Conservation (phyloP, 2,329 filamentous ascomycete genomes). For the Ramichloridium luteum region DNA sequence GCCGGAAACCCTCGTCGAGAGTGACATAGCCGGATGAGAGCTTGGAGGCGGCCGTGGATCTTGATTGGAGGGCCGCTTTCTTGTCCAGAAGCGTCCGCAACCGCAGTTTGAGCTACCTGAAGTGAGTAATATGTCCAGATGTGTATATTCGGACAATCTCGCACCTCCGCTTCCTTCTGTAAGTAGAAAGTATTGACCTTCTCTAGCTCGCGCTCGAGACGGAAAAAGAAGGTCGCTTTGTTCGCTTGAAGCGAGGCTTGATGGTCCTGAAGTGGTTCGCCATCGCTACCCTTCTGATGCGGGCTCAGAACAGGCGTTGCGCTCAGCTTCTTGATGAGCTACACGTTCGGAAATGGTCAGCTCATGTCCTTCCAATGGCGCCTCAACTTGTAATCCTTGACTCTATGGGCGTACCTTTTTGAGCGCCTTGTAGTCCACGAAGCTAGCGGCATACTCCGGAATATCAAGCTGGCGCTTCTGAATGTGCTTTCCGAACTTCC, state of each 20-base stretch:
- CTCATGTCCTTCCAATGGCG: not conserved
- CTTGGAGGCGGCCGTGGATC: constrained; percentile 59
- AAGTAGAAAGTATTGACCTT: constrained; percentile 98
- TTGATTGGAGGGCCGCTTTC: constrained; percentile 78
- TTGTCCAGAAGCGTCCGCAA: constrained; percentile 89
- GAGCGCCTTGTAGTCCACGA: constrained; percentile 97
- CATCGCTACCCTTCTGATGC: constrained; percentile 46
- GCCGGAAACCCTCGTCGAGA: constrained; percentile 89
- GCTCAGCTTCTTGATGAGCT: constrained; percentile 98
- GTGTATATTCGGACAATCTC: constrained; percentile 20
- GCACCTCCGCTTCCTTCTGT: constrained; percentile 93
- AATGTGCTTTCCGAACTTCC: constrained; percentile 99
- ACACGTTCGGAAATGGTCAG: constrained; percentile 17
- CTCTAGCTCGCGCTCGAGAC: constrained; percentile 90
- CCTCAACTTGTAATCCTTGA: not conserved
- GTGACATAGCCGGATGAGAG: constrained; percentile 88
- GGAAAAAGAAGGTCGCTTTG: constrained; percentile 97
- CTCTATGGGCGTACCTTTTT: constrained; percentile 65
- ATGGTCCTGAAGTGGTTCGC: constrained; percentile 49
- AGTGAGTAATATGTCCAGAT: constrained; percentile 4
- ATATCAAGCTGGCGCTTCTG: constrained; percentile 98
- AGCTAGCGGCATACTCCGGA: constrained; percentile 96
- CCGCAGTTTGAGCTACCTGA: constrained; percentile 72
- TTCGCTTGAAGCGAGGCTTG: constrained; percentile 88
- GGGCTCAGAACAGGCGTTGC: constrained; percentile 74